A percentile compares a stretch with the other conserved stretches of the same genome.
Evolutionary conservation across 495 filamentous ascomycete genomes (phyloP).

Genomic region (Achaetomiella virescens): DNA sequence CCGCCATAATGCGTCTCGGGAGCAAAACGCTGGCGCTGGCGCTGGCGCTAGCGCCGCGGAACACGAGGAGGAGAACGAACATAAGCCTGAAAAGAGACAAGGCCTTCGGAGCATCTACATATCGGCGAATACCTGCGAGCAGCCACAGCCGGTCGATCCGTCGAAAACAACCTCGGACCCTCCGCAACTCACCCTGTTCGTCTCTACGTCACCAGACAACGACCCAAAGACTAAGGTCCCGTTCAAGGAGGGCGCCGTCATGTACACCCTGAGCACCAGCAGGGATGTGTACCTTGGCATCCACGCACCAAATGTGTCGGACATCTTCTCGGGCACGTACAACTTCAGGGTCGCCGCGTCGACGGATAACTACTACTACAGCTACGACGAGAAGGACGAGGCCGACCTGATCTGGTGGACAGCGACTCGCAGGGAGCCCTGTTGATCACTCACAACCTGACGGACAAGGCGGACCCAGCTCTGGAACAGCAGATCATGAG

Average conservation of each 20-base stretch:
- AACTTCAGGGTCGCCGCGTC: constrained; percentile 80
- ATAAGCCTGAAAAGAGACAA: constrained; percentile 17
- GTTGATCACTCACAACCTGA: constrained; percentile 66
- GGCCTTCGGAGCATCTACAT: constrained; percentile 56
- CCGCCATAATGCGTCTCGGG: background rate
- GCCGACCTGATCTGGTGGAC: constrained; percentile 66
- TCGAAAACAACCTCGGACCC: constrained; percentile 36
- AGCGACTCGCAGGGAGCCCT: constrained; percentile 71
- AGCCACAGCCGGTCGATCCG: constrained; percentile 50
- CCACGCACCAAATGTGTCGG: constrained; percentile 55
- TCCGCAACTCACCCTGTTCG: constrained; percentile 70
- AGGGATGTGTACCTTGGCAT: constrained; percentile 70
- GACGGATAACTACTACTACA: constrained; percentile 65
- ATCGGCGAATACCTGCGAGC: constrained; percentile 73
- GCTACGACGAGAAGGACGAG: constrained; percentile 38
- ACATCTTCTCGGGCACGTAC: constrained; percentile 53
- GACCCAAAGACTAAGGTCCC: constrained; percentile 40
- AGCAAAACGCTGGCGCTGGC: constrained; percentile 4
- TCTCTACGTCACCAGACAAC: constrained; percentile 62
- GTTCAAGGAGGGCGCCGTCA: constrained; percentile 55
- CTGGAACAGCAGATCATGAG: constrained; percentile 51
- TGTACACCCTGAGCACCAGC: constrained; percentile 46
- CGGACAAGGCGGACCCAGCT: constrained; percentile 33
- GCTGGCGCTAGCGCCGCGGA: constrained; percentile 10
- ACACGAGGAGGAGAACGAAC: constrained; percentile 9